Evolutionary conservation across 2,329 filamentous ascomycete species (phyloP).

Genomic region (Calycina herbarum): DNA sequence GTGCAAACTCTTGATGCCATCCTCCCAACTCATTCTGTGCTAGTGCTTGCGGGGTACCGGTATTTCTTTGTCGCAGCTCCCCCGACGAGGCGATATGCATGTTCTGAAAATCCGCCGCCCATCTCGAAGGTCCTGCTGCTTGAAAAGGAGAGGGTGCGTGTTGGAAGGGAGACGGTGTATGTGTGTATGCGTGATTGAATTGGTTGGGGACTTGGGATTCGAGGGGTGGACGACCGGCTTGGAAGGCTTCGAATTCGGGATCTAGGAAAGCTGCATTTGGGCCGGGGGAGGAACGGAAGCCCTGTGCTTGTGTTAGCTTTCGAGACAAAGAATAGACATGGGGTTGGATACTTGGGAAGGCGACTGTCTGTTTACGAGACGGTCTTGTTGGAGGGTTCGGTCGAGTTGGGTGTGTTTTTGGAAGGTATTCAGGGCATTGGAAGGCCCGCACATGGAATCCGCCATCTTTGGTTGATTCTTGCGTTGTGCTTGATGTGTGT

Average conservation of each 20-base stretch:
- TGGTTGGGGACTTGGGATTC: constrained; percentile 32
- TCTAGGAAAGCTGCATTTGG: constrained; percentile 57
- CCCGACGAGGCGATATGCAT: constrained; percentile 42
- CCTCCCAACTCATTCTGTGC: constrained; percentile 28
- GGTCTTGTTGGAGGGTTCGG: constrained; percentile 70
- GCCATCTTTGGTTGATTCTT: constrained; percentile 50
- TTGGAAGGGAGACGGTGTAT: constrained; percentile 12
- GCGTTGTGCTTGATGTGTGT: neutral
- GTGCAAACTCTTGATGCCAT: constrained; percentile 62
- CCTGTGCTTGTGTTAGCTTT: constrained; percentile 43
- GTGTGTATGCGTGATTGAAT: constrained; percentile 20
- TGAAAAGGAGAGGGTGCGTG: constrained; percentile 15
- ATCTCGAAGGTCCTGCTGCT: constrained; percentile 30
- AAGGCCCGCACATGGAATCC: constrained; percentile 69
- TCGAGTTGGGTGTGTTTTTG: constrained; percentile 68
- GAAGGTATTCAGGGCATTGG: constrained; percentile 70
- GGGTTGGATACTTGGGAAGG: constrained; percentile 51
- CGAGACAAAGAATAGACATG: neutral
- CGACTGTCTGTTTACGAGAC: constrained; percentile 54
- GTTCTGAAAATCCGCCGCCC: constrained; percentile 48
- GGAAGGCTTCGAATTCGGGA: constrained; percentile 69
- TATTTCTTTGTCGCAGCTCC: constrained; percentile 37
- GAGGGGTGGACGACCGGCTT: constrained; percentile 49
- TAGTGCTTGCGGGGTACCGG: constrained; percentile 20
- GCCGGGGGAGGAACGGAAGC: constrained; percentile 59